phyloP scores from a whole-genome alignment of 768 basidiomycete species.

The Leccinellum rugosiceps region DNA sequence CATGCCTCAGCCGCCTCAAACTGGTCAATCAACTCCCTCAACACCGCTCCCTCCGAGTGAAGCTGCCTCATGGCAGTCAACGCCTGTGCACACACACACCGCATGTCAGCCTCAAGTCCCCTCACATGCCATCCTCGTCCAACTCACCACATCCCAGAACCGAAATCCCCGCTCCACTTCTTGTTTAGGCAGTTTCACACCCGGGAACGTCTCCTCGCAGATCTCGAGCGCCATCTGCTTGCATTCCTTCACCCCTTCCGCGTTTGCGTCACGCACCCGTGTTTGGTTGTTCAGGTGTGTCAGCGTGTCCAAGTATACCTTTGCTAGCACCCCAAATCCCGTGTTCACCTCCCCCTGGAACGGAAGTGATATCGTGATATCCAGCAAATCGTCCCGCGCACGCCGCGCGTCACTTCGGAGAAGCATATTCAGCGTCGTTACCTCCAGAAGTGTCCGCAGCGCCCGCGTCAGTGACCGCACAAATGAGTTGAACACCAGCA shows the following conservation, averaged over 20 bases:
- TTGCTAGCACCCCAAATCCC: constrained; percentile 95
- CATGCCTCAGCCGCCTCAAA: constrained; percentile 96
- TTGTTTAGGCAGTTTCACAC: constrained; percentile 78
- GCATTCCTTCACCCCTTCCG: constrained; percentile 75
- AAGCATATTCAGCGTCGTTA: constrained; percentile 89
- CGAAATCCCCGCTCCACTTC: constrained; percentile 97
- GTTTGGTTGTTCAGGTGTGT: constrained; percentile 82
- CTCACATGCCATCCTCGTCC: constrained; percentile 8
- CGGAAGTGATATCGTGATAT: constrained; percentile 87
- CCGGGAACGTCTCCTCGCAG: constrained; percentile 92
- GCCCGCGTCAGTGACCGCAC: constrained; percentile 89
- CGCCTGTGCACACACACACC: constrained; percentile 43
- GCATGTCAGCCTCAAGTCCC: constrained; percentile 26
- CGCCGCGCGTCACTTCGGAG: constrained; percentile 84
- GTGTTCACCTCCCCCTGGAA: constrained; percentile 98
- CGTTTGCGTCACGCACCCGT: constrained; percentile 73
- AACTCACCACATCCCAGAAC: constrained; percentile 96
- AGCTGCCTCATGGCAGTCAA: constrained; percentile 88
- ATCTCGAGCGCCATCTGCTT: constrained; percentile 87
- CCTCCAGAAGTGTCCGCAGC: constrained; percentile 85
- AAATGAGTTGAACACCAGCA: constrained; percentile 98
- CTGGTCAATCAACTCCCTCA: constrained; percentile 87
- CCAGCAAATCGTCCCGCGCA: constrained; percentile 85
- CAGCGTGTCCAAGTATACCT: constrained; percentile 92
- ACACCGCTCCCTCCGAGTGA: constrained; percentile 75